Evolutionary conservation across 371 early-diverging fungal genomes (phyloP).

Genomic region (Thermomucor indicae-seudaticae): DNA sequence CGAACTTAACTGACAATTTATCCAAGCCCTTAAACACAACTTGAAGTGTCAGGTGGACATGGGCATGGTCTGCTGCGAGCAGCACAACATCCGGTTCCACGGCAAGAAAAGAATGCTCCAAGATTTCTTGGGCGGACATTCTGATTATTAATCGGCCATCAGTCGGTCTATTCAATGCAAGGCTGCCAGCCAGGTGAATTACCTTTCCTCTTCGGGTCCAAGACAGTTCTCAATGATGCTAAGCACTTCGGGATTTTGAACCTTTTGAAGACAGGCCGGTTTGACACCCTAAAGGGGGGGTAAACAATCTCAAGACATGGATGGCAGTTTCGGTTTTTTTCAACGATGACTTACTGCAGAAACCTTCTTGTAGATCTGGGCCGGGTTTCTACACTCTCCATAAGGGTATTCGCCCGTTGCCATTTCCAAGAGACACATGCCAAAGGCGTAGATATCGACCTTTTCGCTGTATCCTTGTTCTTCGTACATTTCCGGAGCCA

Average conservation of each 20-base stretch:
- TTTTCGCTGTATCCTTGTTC: slow-evolving; percentile 84
- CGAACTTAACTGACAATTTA: slow-evolving; percentile 84
- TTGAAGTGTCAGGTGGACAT: slow-evolving; percentile 74
- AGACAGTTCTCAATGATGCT: slow-evolving; percentile 76
- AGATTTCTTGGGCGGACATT: slow-evolving; percentile 73
- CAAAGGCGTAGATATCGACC: slow-evolving; percentile 92
- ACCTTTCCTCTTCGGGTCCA: slow-evolving; percentile 55
- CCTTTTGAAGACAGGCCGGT: slow-evolving; percentile 71
- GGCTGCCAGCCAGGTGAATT: not conserved
- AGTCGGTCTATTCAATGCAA: not conserved
- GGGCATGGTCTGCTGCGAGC: slow-evolving; percentile 54
- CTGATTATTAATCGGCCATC: slow-evolving; percentile 15
- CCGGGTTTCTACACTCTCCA: slow-evolving; percentile 81
- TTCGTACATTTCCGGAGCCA: slow-evolving; percentile 92
- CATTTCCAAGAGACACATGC: slow-evolving; percentile 90
- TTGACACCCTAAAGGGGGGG: slow-evolving; percentile 46
- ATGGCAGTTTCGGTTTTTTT: not conserved
- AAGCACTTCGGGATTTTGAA: slow-evolving; percentile 68
- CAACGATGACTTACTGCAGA: slow-evolving; percentile 45
- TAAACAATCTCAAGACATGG: not conserved
- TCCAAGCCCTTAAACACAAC: slow-evolving; percentile 85
- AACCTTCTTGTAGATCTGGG: slow-evolving; percentile 85
- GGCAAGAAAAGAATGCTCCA: slow-evolving; percentile 82
- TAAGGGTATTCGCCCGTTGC: slow-evolving; percentile 89
- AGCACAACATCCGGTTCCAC: slow-evolving; percentile 69